Percentiles rank a stretch among this genome's conserved stretches.
These are phyloP conservation scores for Xylaria sp. DNA, from an alignment of 2,329 filamentous ascomycete species.

Conservation along the genomic window DNA sequence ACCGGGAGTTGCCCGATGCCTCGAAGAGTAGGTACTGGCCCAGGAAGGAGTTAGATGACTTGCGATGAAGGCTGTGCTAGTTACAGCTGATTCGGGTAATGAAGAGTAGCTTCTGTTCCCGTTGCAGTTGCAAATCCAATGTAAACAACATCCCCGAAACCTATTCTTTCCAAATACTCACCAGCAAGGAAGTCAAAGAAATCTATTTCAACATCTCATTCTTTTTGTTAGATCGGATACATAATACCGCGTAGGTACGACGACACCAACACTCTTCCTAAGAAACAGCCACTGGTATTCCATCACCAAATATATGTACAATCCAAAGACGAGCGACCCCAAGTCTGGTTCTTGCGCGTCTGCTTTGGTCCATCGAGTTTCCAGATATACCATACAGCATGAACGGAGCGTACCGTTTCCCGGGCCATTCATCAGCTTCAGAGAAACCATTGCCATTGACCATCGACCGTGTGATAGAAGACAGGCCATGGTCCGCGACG, in stretches of 20 bases:
- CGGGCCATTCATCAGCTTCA: neutral
- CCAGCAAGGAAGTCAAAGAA: neutral
- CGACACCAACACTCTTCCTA: neutral
- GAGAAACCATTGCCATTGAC: neutral
- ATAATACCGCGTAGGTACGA: neutral
- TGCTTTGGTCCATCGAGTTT: too few relatives aligned
- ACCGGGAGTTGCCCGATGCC: constrained; percentile 59
- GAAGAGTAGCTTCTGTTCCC: neutral
- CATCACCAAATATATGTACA: neutral
- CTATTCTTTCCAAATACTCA: neutral
- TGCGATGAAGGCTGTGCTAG: constrained; percentile 30
- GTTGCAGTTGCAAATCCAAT: neutral
- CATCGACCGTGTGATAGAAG: constrained; percentile 5
- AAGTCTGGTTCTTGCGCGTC: neutral
- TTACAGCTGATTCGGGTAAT: neutral
- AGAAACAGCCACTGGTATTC: neutral
- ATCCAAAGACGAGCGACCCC: neutral
- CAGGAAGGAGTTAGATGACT: constrained; percentile 58
- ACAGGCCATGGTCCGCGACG: neutral
- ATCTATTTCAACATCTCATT: neutral
- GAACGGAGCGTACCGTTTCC: neutral
- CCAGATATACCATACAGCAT: neutral
- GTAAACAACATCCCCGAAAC: neutral
- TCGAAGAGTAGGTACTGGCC: constrained; percentile 59
- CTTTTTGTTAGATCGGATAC: neutral